These are phyloP conservation scores for Triticum turgidum DNA, from an alignment of 176 grass and related monocot genomes.

Conservation along the genomic window DNA sequence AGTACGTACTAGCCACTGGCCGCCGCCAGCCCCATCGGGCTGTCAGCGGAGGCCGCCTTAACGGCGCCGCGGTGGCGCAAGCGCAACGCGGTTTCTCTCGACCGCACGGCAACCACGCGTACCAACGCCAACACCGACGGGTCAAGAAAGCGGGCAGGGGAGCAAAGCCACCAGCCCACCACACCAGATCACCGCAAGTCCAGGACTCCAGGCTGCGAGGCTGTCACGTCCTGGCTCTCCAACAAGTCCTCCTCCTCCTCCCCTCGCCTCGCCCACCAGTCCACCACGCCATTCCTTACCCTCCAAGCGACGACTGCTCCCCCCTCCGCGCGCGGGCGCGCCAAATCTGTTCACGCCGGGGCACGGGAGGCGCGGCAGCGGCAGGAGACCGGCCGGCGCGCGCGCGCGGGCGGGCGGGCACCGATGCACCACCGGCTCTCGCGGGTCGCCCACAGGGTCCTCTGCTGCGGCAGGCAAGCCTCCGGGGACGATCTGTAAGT, in stretches of 20 bases:
- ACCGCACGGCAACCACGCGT: not conserved
- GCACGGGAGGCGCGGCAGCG: too few species aligned
- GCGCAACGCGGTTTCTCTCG: not conserved
- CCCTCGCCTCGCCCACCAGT: not conserved
- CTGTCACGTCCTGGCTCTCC: not conserved
- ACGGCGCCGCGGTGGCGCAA: constrained; percentile 5
- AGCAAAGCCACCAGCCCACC: not conserved
- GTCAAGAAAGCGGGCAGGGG: not conserved
- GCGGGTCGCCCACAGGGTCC: constrained; percentile 49
- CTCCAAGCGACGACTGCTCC: not conserved
- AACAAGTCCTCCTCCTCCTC: not conserved
- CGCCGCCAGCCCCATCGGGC: not conserved
- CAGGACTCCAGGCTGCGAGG: not conserved
- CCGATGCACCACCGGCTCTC: constrained; percentile 54
- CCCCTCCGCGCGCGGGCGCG: not conserved
- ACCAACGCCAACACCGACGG: not conserved
- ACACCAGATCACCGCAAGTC: not conserved
- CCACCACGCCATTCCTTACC: not conserved
- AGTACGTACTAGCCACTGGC: not conserved
- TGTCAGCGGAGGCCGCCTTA: not conserved
- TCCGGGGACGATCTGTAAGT: constrained; percentile 51
- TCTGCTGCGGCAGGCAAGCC: constrained; percentile 47
- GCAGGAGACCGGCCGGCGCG: not conserved
- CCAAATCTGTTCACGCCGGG: too few species aligned
- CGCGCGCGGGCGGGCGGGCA: not conserved